A percentile compares a stretch with the other conserved stretches of the same genome.
Evolutionary conservation across 129 eudicot genomes (phyloP).

Genomic region (Artemisia tridentata): DNA sequence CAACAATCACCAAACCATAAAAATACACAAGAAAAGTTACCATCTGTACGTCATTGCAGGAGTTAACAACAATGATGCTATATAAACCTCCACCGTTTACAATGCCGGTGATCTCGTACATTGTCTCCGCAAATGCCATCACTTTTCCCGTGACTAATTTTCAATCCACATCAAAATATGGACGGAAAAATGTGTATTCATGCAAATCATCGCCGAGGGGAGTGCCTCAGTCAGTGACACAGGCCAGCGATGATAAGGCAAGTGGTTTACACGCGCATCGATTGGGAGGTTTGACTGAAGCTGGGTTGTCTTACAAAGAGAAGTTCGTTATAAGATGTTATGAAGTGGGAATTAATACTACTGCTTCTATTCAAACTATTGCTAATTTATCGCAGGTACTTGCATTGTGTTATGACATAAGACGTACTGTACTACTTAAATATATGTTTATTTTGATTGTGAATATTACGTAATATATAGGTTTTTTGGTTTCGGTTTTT

Average conservation of each 20-base stretch:
- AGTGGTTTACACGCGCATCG: constrained; percentile 25
- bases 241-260: constrained; percentile 19
- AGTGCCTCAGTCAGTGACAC: constrained; percentile 13
- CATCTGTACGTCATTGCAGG: too few relatives aligned
- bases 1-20: too few relatives aligned
- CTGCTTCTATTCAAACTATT: constrained; percentile 76
- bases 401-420: not conserved
- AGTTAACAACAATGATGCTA: not conserved
- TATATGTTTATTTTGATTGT: too few relatives aligned
- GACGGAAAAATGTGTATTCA: too few relatives aligned
- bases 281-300: constrained; percentile 66
- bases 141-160: too few relatives aligned
- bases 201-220: too few relatives aligned
- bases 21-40: too few relatives aligned
- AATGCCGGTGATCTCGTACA: not conserved
- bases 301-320: constrained; percentile 75
- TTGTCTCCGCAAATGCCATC: too few relatives aligned
- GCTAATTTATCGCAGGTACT: constrained; percentile 76
- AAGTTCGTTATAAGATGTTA: constrained; percentile 67
- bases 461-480: too few relatives aligned
- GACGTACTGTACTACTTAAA: too few relatives aligned
- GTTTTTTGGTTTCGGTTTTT: too few relatives aligned
- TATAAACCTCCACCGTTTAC: constrained; percentile 8
- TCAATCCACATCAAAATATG: too few relatives aligned
- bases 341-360: constrained; percentile 71